Percentiles rank a stretch among this genome's conserved stretches.
phyloP scores from a whole-genome alignment of 306 rosid genomes.

The Abrus precatorius region DNA sequence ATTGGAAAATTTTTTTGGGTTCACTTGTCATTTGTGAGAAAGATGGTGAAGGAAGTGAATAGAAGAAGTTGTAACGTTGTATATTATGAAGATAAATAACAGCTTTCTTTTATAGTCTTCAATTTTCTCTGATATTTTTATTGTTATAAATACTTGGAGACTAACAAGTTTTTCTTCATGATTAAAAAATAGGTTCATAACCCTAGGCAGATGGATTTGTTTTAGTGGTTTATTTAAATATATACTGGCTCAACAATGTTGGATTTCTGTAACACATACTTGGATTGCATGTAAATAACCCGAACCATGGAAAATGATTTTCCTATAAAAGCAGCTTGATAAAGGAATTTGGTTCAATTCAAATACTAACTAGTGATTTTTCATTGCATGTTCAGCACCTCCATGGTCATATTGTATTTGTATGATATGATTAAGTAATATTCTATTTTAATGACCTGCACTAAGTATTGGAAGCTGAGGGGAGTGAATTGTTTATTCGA shows the following conservation, averaged over 20 bases:
- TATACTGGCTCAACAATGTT: constrained; percentile 29
- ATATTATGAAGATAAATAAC: neutral
- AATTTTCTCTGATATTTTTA: neutral
- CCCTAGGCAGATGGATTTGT: neutral
- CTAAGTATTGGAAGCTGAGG: constrained; percentile 27
- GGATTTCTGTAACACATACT: neutral
- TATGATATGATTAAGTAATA: constrained; percentile 13
- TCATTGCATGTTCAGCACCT: constrained; percentile 18
- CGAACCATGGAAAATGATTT: neutral
- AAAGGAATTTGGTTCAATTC: neutral
- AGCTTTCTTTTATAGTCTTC: neutral
- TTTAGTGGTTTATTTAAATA: constrained; percentile 18
- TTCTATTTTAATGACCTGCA: constrained; percentile 25
- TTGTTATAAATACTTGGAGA: constrained; percentile 12
- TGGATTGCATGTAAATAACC: constrained; percentile 6
- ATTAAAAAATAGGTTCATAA: constrained; percentile 15
- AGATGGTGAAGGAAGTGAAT: neutral
- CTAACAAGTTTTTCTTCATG: constrained; percentile 23
- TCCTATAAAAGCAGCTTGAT: constrained; percentile 8
- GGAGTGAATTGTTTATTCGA: constrained; percentile 19
- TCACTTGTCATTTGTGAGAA: neutral
- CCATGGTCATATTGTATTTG: constrained; percentile 20
- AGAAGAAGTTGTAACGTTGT: neutral
- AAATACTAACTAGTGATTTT: constrained; percentile 3
- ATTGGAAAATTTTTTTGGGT: neutral